Evolutionary conservation across 169 alveolate genomes (phyloP), one percentile per base, ranked within the genome.

Genomic region (Cryptosporidium sp.): DNA sequence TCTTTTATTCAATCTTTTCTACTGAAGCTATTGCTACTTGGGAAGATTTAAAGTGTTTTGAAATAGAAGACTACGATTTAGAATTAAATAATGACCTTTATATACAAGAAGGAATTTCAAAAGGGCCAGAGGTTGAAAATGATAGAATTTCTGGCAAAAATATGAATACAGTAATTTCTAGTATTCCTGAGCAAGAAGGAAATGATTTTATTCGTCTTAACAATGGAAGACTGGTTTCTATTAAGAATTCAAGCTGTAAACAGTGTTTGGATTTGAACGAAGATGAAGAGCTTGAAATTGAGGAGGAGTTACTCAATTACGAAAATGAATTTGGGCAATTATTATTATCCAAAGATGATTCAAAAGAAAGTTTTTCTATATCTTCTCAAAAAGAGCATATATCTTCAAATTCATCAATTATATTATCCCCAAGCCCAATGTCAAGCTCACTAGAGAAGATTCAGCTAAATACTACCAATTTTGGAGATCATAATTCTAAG

Each of bases 181-280:
- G 39, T 8, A 26, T 80, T 16, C 89, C 89, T 8, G 89, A 80
- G 52, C 89, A 80, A 65, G 80, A 80, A 35, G 87, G 87, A 42
- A 65, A 21, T 39, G 65, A 80, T 31, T 80, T 12, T 14, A 2
- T 80, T n/a, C 37, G 75, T 8, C 21, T 80, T 53, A 45, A 21
- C 45, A 65, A 44, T 23, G 75, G 75, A 2, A 65, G 26, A 48
- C 8, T 80, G 14, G 53, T 80, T 14, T 23, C 60, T 26, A 62
- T 80, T 42, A 60, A 65, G 14, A 62, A 37, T 33, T 80, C 89
- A 42, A 65, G 51, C 18, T 80, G 89, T 45, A 80, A 80, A 9
- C 14, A 37, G 2, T 80, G 89, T 2, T 44, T 29, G 31, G 75
- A 65, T n/a, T 23, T 61, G 16, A 62, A 62, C 44, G 89, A 60